Evolutionary conservation across 2,329 filamentous ascomycete species (phyloP).

Genomic region (Phialocephala sp.): DNA sequence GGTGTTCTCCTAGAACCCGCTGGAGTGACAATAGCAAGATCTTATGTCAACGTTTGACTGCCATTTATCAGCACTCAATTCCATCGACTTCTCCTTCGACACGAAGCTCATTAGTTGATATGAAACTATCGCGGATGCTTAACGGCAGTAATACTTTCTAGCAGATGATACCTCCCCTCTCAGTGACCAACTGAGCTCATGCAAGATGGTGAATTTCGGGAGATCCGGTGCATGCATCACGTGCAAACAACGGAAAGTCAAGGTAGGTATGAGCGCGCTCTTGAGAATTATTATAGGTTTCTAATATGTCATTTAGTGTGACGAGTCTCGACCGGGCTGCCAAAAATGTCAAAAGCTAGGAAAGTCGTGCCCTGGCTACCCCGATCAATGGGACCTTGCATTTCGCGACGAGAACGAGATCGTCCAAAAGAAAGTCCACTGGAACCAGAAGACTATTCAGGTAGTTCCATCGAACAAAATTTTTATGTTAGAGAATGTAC

Average conservation of each 20-base stretch:
- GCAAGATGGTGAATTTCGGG: slow-evolving; percentile 24
- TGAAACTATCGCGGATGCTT: neutral
- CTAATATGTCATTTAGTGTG: slow-evolving; percentile 16
- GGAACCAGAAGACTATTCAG: neutral
- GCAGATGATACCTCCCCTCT: too few species aligned
- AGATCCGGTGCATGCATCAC: slow-evolving; percentile 20
- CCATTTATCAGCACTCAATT: slow-evolving; percentile 4
- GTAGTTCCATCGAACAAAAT: neutral
- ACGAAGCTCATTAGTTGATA: neutral
- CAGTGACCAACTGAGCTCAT: too few species aligned
- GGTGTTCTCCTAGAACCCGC: too few species aligned
- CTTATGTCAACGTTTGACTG: neutral
- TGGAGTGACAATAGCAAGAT: neutral
- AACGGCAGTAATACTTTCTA: neutral
- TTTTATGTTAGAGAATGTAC: neutral
- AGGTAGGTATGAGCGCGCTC: slow-evolving; percentile 18
- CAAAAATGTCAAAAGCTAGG: slow-evolving; percentile 19
- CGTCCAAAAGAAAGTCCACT: neutral
- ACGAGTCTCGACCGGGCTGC: slow-evolving; percentile 17
- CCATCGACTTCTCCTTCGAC: neutral
- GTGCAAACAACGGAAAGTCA: slow-evolving; percentile 25
- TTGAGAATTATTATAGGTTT: neutral
- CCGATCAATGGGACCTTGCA: slow-evolving; percentile 21
- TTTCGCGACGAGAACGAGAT: slow-evolving; percentile 21
- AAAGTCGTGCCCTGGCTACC: slow-evolving; percentile 24